These are phyloP conservation scores for Psilocybe mexicana DNA, from an alignment of 1,284 basidiomycete species.

Conservation along the genomic window DNA sequence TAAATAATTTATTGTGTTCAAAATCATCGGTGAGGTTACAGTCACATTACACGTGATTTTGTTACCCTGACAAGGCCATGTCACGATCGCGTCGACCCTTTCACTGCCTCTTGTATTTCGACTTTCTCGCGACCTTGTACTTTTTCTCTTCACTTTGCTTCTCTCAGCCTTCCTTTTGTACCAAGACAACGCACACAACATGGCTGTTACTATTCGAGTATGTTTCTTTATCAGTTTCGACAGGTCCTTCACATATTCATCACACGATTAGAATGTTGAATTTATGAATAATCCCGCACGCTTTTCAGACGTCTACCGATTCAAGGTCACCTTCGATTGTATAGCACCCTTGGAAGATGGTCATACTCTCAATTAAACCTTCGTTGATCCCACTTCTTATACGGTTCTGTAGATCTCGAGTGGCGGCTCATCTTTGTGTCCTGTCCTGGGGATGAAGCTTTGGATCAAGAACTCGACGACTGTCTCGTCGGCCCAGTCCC, in stretches of 20 bases:
- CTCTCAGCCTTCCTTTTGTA: conserved; percentile 6
- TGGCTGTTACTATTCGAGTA: conserved; percentile 71
- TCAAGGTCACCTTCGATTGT: conserved; percentile 98
- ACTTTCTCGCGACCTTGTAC: conserved; percentile 11
- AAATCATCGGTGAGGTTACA: background rate
- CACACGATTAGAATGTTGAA: conserved; percentile 64
- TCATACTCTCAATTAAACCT: conserved; percentile 34
- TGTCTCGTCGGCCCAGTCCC: conserved; percentile 97
- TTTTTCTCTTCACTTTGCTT: conserved; percentile 8
- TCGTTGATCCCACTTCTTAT: background rate
- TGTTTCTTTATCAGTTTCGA: conserved; percentile 22
- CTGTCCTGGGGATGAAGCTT: conserved; percentile 87
- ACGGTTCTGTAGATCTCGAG: conserved; percentile 77
- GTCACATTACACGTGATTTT: conserved; percentile 7
- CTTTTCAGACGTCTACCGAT: conserved; percentile 90
- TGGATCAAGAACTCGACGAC: conserved; percentile 95
- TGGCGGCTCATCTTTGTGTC: conserved; percentile 98
- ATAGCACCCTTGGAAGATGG: conserved; percentile 92
- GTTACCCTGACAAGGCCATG: conserved; percentile 4
- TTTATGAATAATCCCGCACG: conserved; percentile 93
- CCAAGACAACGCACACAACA: conserved; percentile 34
- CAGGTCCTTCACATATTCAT: conserved; percentile 5
- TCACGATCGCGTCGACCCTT: conserved; percentile 18
- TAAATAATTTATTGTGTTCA: too few relatives aligned
- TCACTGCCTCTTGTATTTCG: background rate